Evolutionary conservation across 208 protist species (phyloP).

Genomic region (Acanthamoeba castellanii): DNA sequence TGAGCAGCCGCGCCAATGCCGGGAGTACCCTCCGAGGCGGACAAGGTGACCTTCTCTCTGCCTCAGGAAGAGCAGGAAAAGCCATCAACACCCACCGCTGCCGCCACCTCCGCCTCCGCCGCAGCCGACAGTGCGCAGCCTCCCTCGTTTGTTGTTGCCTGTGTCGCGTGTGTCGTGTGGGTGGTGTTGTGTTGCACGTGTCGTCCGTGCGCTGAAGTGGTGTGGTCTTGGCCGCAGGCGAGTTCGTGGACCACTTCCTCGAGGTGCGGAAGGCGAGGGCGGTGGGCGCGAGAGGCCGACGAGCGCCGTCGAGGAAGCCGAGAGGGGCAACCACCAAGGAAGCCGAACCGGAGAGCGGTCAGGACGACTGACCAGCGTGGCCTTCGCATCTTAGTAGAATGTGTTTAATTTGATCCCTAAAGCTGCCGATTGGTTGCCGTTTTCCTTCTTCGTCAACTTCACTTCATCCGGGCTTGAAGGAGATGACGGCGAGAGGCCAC

Average conservation of each 20-base stretch:
- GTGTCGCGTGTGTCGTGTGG: background rate
- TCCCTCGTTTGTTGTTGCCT: background rate
- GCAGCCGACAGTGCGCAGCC: too few species aligned
- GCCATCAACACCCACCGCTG: too few species aligned
- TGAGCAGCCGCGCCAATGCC: background rate
- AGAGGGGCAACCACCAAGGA: slow-evolving; percentile 12
- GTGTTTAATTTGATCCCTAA: too few species aligned
- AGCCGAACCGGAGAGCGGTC: background rate
- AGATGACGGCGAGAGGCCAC: too few species aligned
- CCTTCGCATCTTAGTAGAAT: too few species aligned
- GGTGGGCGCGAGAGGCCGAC: slow-evolving; percentile 22
- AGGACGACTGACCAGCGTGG: background rate
- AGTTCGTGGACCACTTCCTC: slow-evolving; percentile 71
- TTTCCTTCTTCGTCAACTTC: too few species aligned
- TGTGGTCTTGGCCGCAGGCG: background rate
- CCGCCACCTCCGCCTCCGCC: too few species aligned
- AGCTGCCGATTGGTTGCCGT: too few species aligned
- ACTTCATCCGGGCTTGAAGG: too few species aligned
- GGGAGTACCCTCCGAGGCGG: background rate
- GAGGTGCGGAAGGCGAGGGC: slow-evolving; percentile 68
- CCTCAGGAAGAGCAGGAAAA: too few species aligned
- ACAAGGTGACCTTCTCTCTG: too few species aligned
- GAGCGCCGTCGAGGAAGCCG: slow-evolving; percentile 15
- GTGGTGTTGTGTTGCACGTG: background rate
- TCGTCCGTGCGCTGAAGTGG: background rate